phyloP scores from a whole-genome alignment of 2,329 filamentous ascomycete species.

The Aureobasidium sp. region DNA sequence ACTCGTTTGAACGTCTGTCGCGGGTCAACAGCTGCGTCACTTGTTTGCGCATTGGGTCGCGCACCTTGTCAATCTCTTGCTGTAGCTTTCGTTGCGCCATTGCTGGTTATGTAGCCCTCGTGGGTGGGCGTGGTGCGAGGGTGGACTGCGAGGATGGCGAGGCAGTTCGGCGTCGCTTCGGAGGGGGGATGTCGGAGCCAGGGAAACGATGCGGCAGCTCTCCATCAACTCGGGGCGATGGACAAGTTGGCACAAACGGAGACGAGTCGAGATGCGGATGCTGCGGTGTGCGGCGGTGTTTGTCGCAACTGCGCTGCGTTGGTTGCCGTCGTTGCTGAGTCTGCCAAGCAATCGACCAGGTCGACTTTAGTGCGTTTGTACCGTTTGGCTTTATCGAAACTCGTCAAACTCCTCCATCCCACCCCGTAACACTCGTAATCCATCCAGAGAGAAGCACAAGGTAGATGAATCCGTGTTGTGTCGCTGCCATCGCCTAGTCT shows the following conservation, averaged over 20 bases:
- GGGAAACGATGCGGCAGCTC: neutral
- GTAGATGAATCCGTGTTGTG: constrained; percentile 2
- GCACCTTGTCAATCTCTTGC: constrained; percentile 94
- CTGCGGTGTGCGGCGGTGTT: constrained; percentile 5
- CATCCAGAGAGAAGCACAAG: neutral
- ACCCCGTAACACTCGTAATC: neutral
- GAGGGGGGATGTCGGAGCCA: neutral
- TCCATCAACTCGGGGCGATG: constrained; percentile 9
- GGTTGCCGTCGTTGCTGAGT: neutral
- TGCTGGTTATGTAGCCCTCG: constrained; percentile 26
- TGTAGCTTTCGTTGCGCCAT: constrained; percentile 96
- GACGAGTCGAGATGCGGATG: constrained; percentile 1
- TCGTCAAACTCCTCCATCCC: neutral
- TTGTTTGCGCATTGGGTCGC: neutral
- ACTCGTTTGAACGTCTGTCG: constrained; percentile 78
- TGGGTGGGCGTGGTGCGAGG: neutral
- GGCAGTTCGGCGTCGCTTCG: neutral
- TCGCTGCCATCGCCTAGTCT: neutral
- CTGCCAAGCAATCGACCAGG: neutral
- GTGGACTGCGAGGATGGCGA: neutral
- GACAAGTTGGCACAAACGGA: neutral
- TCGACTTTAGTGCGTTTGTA: neutral
- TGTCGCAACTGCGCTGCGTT: constrained; percentile 1
- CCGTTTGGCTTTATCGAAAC: constrained; percentile 6
- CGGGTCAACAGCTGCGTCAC: constrained; percentile 15